Base-by-base conservation (phyloP, 805 yeast genomes). In the Spathaspora sp. region DNA sequence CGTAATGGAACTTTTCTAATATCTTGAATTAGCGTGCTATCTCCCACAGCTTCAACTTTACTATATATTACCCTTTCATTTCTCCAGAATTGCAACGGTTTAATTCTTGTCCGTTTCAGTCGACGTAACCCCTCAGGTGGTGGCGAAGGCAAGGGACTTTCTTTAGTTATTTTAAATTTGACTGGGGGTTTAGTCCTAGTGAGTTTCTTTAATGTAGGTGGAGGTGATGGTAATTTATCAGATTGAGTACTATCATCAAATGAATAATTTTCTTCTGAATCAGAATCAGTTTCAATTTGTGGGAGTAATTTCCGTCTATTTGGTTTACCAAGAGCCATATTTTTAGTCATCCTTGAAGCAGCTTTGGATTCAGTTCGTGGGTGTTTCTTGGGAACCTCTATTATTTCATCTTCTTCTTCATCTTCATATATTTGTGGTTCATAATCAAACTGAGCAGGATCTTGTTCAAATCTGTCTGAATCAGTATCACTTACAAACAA, bases 41-140 rank as follows among this genome's bases (percentile, higher is more conserved):
- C 80, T 5, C 79, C 76, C 51, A 76, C 78, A 16, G 57, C 59
- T 39, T 56, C 35, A 6, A 74, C 72, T 38, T 70, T 55, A 1
- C 70, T 59, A 60, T 87, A 90, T 2, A 87, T 79, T 29, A 87
- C 79, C 53, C 82, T 74, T 66, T 90, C 97, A 60, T 87, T 35
- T 35, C 40, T 35, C 40, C 40, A 35, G 63, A 78, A 87, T 2
- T 89, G 92, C 55, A 90, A 69, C 0, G 96, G 93, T 3, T 85
- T 80, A 6, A 87, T 77, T 55, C 80, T 79, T 0, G 81, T 79
- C 59, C 97, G 75, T 31, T 77, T 73, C 0, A 96, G 87, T 56
- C 88, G 71, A 55, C 96, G 73, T 2, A 80, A 60, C 0, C 82
- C 80, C 6, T 76, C 77, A 1, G 78, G 77, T 3, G 76, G 70